A percentile compares a stretch with the other conserved stretches of the same genome.
Evolutionary conservation across 441 rosid species (phyloP).

Genomic region (Breynia disticha): DNA sequence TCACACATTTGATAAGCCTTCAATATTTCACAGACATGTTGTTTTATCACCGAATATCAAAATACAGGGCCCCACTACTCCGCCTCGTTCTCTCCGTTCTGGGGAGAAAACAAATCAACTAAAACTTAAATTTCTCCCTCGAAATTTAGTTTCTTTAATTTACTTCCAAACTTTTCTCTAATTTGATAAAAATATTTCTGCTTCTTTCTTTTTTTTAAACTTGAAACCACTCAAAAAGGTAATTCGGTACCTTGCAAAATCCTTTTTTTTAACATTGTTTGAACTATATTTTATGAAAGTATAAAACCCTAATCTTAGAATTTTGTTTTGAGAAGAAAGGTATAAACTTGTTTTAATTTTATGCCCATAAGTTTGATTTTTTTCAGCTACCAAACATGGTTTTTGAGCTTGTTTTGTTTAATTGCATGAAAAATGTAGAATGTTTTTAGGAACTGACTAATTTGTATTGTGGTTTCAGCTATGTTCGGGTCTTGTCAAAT

Average conservation of each 20-base stretch:
- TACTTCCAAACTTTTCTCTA: neutral
- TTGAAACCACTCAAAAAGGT: neutral
- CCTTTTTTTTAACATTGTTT: neutral
- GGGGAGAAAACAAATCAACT: neutral
- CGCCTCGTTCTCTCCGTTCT: slow-evolving; percentile 6
- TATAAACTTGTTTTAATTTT: neutral
- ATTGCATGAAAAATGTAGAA: neutral
- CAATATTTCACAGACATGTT: too few relatives aligned
- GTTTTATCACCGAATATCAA: too few relatives aligned
- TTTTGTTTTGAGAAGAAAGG: neutral
- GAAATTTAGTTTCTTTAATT: too few relatives aligned
- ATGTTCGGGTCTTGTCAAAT: neutral
- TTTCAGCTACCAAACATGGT: slow-evolving; percentile 4
- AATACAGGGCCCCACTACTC: neutral
- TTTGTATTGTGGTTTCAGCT: neutral
- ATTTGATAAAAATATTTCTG: neutral
- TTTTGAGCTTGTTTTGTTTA: neutral
- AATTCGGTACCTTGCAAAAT: neutral
- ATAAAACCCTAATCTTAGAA: neutral
- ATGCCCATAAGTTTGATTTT: neutral
- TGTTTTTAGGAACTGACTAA: neutral
- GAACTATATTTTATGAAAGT: neutral
- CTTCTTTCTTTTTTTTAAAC: neutral
- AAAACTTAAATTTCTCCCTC: too few relatives aligned
- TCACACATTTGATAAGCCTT: neutral